A percentile compares a stretch with the other conserved stretches of the same genome.
These are phyloP conservation scores for Vanrija sp. DNA, from an alignment of 1,284 basidiomycete genomes.

Conservation along the genomic window DNA sequence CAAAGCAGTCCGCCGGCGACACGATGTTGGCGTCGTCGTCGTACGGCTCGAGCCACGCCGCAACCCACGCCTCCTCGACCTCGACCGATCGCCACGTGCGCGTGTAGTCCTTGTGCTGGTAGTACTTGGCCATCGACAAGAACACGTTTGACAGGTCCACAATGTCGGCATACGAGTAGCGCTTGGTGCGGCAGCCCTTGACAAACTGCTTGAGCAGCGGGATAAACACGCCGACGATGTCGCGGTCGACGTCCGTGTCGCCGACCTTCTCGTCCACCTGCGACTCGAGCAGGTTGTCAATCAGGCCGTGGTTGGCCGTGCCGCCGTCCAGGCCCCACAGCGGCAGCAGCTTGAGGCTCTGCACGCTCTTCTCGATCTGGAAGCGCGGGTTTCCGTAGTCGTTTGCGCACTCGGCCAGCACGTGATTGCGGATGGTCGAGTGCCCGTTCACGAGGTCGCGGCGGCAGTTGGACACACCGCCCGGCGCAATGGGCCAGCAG, in stretches of 20 bases:
- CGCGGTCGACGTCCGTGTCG: constrained; percentile 8
- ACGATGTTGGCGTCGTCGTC: constrained; percentile 7
- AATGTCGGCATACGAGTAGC: constrained; percentile 1
- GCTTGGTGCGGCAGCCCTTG: constrained; percentile 12
- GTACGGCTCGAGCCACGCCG: constrained; percentile 9
- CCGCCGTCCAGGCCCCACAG: constrained; percentile 13
- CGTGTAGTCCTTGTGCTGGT: constrained; percentile 10
- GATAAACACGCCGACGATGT: constrained; percentile 9
- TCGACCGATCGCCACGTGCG: constrained; percentile 6
- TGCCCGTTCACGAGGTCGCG: constrained; percentile 14
- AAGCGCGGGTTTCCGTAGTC: constrained; percentile 14
- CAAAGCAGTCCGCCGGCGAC: constrained; percentile 4
- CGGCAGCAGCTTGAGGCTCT: constrained; percentile 10
- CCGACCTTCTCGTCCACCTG: constrained; percentile 11
- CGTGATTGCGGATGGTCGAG: constrained; percentile 11
- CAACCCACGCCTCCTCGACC: constrained; percentile 7
- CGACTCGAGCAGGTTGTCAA: constrained; percentile 12
- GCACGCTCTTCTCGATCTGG: constrained; percentile 13
- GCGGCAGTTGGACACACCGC: constrained; percentile 14
- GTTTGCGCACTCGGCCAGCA: constrained; percentile 14
- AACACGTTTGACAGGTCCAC: constrained; percentile 6
- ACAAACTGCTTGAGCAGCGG: constrained; percentile 8
- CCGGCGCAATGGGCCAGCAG: constrained; percentile 11
- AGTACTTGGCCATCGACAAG: constrained; percentile 12
- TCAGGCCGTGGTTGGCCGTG: constrained; percentile 8